phyloP scores from a whole-genome alignment of 2,329 filamentous ascomycete genomes.

The Aspergillus fumigatiaffinis region DNA sequence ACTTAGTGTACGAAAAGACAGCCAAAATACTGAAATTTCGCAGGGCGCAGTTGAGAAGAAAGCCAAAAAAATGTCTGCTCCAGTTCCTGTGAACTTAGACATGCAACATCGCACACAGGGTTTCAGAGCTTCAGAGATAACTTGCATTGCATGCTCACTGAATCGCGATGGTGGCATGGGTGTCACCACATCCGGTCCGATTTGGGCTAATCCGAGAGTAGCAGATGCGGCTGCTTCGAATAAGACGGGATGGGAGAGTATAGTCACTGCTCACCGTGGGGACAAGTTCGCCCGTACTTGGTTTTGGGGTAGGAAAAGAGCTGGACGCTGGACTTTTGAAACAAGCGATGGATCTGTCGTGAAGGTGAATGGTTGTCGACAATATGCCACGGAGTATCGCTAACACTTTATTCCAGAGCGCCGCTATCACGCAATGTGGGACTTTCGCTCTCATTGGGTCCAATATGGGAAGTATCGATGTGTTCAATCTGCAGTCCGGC shows the following conservation, averaged over 20 bases:
- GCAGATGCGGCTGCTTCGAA: slow-evolving; percentile 67
- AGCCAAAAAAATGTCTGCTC: slow-evolving; percentile 64
- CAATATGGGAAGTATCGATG: slow-evolving; percentile 75
- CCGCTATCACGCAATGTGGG: background rate
- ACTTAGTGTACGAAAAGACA: slow-evolving; percentile 90
- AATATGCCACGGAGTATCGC: background rate
- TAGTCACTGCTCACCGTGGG: slow-evolving; percentile 85
- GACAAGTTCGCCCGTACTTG: slow-evolving; percentile 86
- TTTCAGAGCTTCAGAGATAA: slow-evolving; percentile 88
- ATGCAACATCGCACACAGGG: slow-evolving; percentile 29
- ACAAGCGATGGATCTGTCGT: slow-evolving; percentile 82
- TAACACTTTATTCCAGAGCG: background rate
- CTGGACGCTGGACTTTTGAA: slow-evolving; percentile 87
- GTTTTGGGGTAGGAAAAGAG: slow-evolving; percentile 95
- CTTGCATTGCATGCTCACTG: slow-evolving; percentile 81
- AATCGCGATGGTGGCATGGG: slow-evolving; percentile 95
- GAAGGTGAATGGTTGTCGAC: slow-evolving; percentile 33
- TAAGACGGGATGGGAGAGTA: slow-evolving; percentile 93
- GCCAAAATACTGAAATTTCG: slow-evolving; percentile 88
- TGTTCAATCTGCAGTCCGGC: slow-evolving; percentile 96
- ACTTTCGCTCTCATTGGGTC: slow-evolving; percentile 60
- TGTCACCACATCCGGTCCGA: slow-evolving; percentile 68
- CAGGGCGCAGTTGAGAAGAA: slow-evolving; percentile 86
- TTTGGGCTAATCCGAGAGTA: slow-evolving; percentile 76
- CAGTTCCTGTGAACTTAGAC: slow-evolving; percentile 12